These are phyloP conservation scores for Cordyceps tenuipes DNA, from an alignment of 2,329 filamentous ascomycete species.

Conservation along the genomic window DNA sequence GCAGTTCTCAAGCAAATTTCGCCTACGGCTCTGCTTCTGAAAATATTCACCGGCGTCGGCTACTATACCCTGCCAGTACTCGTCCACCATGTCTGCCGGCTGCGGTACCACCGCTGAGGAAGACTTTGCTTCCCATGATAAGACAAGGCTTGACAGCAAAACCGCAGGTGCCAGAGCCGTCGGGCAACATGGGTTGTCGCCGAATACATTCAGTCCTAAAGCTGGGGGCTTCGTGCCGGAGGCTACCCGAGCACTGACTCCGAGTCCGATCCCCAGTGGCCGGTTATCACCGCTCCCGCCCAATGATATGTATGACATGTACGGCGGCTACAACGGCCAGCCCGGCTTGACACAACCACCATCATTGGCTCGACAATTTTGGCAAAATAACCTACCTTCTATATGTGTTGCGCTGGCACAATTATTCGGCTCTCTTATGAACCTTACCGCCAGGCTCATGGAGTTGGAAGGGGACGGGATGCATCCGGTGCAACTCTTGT, in stretches of 20 bases:
- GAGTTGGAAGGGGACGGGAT: conserved; percentile 64
- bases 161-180: neutral
- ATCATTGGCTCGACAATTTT: conserved; percentile 33
- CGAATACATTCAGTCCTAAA: neutral
- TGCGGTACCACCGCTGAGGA: neutral
- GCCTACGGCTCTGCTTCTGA: neutral
- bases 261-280: conserved; percentile 17
- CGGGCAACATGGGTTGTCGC: neutral
- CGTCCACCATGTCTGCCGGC: neutral
- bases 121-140: neutral
- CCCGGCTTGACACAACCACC: neutral
- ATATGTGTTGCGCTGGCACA: conserved; percentile 67
- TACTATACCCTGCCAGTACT: too few relatives aligned
- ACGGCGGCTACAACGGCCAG: neutral
- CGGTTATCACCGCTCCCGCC: conserved; percentile 14
- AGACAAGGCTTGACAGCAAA: neutral
- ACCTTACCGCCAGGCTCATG: conserved; percentile 67
- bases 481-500: conserved; percentile 78
- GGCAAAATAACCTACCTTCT: conserved; percentile 62
- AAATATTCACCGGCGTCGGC: neutral
- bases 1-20: neutral
- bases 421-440: conserved; percentile 79
- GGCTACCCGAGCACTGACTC: conserved; percentile 3
- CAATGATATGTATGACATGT: conserved; percentile 11
- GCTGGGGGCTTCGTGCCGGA: neutral